These are phyloP conservation scores for Globisporangium cederbergense DNA, from an alignment of 352 stramenopile genomes.

Conservation along the genomic window DNA sequence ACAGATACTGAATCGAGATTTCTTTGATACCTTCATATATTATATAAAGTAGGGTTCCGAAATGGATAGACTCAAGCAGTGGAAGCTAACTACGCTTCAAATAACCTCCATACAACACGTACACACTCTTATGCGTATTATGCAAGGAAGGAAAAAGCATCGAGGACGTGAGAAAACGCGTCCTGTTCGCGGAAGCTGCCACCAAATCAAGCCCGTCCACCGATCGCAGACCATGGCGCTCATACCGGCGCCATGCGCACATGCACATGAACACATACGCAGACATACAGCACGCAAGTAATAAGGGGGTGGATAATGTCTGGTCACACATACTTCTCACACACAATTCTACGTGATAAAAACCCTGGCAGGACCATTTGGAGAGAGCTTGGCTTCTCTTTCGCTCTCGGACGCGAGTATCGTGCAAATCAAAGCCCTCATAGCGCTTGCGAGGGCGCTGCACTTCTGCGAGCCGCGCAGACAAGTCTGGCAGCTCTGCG, in stretches of 20 bases:
- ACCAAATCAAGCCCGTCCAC: neutral
- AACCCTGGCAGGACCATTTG: constrained; percentile 78
- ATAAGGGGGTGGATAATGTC: constrained; percentile 27
- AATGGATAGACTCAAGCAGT: too few relatives aligned
- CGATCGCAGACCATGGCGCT: neutral
- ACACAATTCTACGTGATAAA: constrained; percentile 88
- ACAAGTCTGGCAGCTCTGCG: constrained; percentile 7
- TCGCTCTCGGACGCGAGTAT: constrained; percentile 75
- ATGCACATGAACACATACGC: neutral
- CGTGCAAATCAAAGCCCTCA: constrained; percentile 29
- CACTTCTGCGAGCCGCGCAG: constrained; percentile 33
- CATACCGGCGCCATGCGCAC: neutral
- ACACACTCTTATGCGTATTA: neutral
- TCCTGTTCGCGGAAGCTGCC: constrained; percentile 6
- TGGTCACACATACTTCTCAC: constrained; percentile 86
- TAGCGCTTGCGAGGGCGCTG: constrained; percentile 15
- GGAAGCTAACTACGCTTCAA: too few relatives aligned
- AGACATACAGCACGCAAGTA: neutral
- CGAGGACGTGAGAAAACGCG: neutral
- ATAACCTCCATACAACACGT: neutral
- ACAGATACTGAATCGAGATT: neutral
- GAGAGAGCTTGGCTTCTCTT: neutral
- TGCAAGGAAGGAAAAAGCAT: neutral
- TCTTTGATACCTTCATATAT: neutral
- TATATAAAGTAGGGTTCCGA: too few relatives aligned